phyloP scores from a whole-genome alignment of 140 eudicot genomes.

The Bidens hawaiensis region DNA sequence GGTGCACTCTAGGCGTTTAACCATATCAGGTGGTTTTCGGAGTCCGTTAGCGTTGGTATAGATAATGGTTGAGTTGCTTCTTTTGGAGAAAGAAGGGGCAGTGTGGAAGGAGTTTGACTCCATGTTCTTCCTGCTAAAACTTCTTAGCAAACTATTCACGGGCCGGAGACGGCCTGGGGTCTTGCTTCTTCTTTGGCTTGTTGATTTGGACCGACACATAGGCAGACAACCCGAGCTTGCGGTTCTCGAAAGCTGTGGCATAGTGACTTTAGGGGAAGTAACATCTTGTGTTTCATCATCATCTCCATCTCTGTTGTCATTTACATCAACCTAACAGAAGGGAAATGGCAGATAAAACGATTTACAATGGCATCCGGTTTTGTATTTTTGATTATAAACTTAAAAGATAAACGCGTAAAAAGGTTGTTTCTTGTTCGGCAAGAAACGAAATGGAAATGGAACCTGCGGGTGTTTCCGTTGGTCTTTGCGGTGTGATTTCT shows the following conservation, averaged over 20 bases:
- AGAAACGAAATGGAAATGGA: not conserved
- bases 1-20: constrained; percentile 66
- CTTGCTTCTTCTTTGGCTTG: constrained; percentile 29
- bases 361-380: not conserved
- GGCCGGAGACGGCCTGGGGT: constrained; percentile 6
- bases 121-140: constrained; percentile 28
- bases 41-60: constrained; percentile 62
- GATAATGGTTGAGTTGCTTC: constrained; percentile 34
- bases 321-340: not conserved
- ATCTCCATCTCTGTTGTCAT: not conserved
- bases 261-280: constrained; percentile 17
- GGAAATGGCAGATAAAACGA: not conserved
- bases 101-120: constrained; percentile 18
- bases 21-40: constrained; percentile 48
- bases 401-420: not conserved
- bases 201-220: constrained; percentile 4
- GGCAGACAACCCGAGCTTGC: constrained; percentile 22
- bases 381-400: too few species aligned
- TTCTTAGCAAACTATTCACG: constrained; percentile 21
- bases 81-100: constrained; percentile 18
- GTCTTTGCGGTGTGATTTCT: constrained; percentile 20
- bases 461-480: constrained; percentile 16
- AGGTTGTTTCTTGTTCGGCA: not conserved
- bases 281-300: constrained; percentile 7
- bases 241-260: constrained; percentile 22